These are phyloP conservation scores for Linum tenue DNA, from an alignment of 345 rosid genomes.

Conservation along the genomic window DNA sequence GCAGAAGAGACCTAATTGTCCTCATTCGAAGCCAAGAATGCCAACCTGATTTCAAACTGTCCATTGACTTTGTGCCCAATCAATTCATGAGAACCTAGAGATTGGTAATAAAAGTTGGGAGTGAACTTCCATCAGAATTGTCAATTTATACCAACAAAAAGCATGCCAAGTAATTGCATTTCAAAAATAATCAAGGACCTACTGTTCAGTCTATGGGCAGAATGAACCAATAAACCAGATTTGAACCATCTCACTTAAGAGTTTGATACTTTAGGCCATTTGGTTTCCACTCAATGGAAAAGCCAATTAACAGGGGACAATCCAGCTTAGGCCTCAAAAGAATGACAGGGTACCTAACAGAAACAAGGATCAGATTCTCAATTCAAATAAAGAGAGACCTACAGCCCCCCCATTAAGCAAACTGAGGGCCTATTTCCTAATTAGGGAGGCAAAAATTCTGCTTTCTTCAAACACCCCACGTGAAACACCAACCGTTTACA, in stretches of 20 bases:
- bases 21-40: conserved; percentile 36
- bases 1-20: conserved; percentile 21
- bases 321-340: not conserved
- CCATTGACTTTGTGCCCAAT: not conserved
- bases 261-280: not conserved
- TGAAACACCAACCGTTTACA: not conserved
- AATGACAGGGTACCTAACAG: not conserved
- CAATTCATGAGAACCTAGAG: not conserved
- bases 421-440: not conserved
- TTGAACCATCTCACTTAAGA: not conserved
- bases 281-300: not conserved
- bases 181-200: too few relatives aligned
- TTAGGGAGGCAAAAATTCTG: not conserved
- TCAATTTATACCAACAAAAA: not conserved
- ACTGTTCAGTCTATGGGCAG: too few relatives aligned
- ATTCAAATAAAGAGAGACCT: not conserved
- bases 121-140: too few relatives aligned
- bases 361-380: not conserved
- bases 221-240: too few relatives aligned
- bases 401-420: not conserved
- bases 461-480: not conserved
- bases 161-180: too few relatives aligned
- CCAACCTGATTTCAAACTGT: conserved; percentile 30
- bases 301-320: not conserved
- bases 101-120: not conserved